Percentiles rank a stretch among this genome's conserved stretches.
phyloP scores from a whole-genome alignment of 139 green algal species.

The Closterium sp. region DNA sequence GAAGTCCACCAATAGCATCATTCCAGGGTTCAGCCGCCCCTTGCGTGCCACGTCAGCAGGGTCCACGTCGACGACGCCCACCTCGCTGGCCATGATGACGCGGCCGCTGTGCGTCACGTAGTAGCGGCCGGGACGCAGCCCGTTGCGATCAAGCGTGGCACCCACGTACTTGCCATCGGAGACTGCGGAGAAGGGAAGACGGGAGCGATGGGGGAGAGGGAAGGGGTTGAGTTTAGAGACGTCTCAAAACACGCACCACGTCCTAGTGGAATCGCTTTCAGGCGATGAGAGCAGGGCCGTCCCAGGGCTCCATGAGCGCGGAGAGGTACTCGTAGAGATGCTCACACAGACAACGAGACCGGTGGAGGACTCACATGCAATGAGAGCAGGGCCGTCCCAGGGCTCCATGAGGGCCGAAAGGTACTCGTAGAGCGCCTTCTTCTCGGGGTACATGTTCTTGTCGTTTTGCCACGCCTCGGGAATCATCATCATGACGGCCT shows the following conservation, averaged over 20 bases:
- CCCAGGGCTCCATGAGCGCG: constrained; percentile 96
- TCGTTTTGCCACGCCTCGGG: constrained; percentile 80
- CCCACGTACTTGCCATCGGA: constrained; percentile 90
- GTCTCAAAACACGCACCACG: too few relatives aligned
- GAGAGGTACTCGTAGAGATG: too few relatives aligned
- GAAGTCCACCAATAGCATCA: constrained; percentile 97
- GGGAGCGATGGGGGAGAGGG: neutral
- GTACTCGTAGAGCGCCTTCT: constrained; percentile 90
- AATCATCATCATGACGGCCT: constrained; percentile 97
- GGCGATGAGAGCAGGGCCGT: constrained; percentile 86
- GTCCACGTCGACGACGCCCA: constrained; percentile 89
- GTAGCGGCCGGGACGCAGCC: constrained; percentile 90
- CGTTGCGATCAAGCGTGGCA: constrained; percentile 93
- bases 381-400: constrained; percentile 92
- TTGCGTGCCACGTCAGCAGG: constrained; percentile 79
- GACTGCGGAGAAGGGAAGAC: constrained; percentile 50
- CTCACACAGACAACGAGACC: too few relatives aligned
- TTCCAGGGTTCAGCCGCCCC: constrained; percentile 91
- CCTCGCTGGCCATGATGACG: constrained; percentile 60
- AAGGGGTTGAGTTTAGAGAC: too few relatives aligned
- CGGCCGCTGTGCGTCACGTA: constrained; percentile 84
- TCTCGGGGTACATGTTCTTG: constrained; percentile 59
- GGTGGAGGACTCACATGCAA: constrained; percentile 71
- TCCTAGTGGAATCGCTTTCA: constrained; percentile 49
- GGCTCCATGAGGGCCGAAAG: constrained; percentile 92